These are phyloP conservation scores for Paraphoma sp. DNA, from an alignment of 2,329 filamentous ascomycete genomes.

Conservation along the genomic window DNA sequence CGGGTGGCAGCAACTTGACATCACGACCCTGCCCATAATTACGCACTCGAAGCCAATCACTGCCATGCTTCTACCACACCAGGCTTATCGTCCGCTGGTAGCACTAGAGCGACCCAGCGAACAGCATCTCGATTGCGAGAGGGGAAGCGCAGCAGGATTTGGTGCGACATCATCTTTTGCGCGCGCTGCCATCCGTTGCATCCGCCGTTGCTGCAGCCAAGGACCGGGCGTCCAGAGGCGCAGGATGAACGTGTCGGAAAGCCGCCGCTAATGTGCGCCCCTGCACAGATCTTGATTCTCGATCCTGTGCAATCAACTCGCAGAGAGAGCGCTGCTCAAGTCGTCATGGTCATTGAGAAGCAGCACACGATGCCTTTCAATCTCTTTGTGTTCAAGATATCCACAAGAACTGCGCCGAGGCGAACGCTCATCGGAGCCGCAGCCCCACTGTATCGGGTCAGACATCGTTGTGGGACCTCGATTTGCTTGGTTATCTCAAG, in stretches of 20 bases:
- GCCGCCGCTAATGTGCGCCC: conserved; percentile 8
- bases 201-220: conserved; percentile 21
- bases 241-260: conserved; percentile 5
- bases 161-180: conserved; percentile 10
- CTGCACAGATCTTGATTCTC: conserved; percentile 9
- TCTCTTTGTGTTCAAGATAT: no score
- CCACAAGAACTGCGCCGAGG: no score
- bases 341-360: not conserved
- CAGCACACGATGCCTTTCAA: no score
- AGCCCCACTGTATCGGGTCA: not conserved
- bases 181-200: conserved; percentile 6
- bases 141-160: conserved; percentile 15
- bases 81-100: not conserved
- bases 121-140: not conserved
- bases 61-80: not conserved
- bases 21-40: conserved; percentile 4
- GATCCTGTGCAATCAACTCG: not conserved
- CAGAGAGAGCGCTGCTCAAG: not conserved
- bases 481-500: conserved; percentile 2
- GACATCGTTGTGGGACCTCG: not conserved
- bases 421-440: not conserved
- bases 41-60: not conserved
- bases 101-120: not conserved
- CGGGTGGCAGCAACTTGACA: conserved; percentile 8
- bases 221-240: conserved; percentile 10